phyloP scores from a whole-genome alignment of 371 early-diverging fungal genomes.

The Apophysomyces ossiformis region DNA sequence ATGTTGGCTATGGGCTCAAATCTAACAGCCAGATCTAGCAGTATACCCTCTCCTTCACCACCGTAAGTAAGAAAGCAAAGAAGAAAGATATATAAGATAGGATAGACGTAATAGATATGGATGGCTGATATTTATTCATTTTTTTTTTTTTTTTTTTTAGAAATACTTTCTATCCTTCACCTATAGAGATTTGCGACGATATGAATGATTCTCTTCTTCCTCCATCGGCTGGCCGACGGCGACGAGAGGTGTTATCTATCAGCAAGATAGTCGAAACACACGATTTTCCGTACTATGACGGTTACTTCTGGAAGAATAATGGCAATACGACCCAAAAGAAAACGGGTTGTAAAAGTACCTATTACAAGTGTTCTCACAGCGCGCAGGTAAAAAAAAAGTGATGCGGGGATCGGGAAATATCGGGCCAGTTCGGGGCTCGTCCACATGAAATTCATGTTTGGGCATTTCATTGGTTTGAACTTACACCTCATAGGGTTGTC shows the following conservation, averaged over 20 bases:
- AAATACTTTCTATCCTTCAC: slow-evolving; percentile 1
- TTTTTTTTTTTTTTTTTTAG: not conserved
- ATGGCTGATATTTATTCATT: no score
- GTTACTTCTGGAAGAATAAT: slow-evolving; percentile 65
- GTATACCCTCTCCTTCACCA: not conserved
- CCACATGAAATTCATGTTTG: slow-evolving; percentile 10
- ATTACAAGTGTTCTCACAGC: slow-evolving; percentile 61
- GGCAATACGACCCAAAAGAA: slow-evolving; percentile 65
- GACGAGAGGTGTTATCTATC: slow-evolving; percentile 66
- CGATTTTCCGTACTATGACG: slow-evolving; percentile 53
- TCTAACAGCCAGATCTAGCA: not conserved
- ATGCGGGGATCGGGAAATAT: slow-evolving; percentile 11
- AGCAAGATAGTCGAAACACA: slow-evolving; percentile 61
- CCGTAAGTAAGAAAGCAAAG: not conserved
- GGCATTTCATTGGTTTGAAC: slow-evolving; percentile 3
- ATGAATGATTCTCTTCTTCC: slow-evolving; percentile 8
- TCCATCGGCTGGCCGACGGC: slow-evolving; percentile 51
- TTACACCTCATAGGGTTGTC: slow-evolving; percentile 43
- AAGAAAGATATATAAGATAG: not conserved
- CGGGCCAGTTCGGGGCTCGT: slow-evolving; percentile 8
- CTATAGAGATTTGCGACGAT: slow-evolving; percentile 12
- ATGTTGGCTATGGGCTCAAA: not conserved
- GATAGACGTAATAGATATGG: no score
- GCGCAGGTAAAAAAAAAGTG: slow-evolving; percentile 31
- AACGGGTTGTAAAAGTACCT: slow-evolving; percentile 60